Evolutionary conservation across 305 asterid species (phyloP).

Genomic region (Fraxinus baroniana): DNA sequence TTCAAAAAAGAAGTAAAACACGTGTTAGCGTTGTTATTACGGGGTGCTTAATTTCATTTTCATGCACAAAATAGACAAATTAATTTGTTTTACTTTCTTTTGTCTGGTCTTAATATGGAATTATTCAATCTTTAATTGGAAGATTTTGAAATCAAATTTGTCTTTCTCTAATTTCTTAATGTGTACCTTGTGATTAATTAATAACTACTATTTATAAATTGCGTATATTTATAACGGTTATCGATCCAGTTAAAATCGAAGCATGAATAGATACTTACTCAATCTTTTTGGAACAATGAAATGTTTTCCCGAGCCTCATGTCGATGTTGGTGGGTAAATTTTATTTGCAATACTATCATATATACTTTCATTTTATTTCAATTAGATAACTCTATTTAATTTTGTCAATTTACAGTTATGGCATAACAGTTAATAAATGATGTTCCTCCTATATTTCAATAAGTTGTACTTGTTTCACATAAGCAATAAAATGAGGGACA

Average conservation of each 20-base stretch:
- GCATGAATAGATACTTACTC: neutral
- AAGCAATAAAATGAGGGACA: too few relatives aligned
- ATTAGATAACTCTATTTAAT: neutral
- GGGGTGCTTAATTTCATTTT: neutral
- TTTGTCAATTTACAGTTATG: too few relatives aligned
- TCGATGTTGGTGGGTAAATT: neutral
- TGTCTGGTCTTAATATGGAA: neutral
- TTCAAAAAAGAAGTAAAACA: neutral
- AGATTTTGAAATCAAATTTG: neutral
- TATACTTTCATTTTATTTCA: neutral
- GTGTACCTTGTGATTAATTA: neutral
- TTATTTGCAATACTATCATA: neutral
- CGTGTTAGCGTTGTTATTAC: neutral
- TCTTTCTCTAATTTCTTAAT: neutral
- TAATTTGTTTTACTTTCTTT: neutral
- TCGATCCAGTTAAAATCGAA: neutral
- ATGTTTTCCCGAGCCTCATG: neutral
- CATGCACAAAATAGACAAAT: neutral
- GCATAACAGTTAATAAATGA: too few relatives aligned
- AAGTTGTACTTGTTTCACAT: too few relatives aligned
- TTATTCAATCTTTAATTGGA: neutral
- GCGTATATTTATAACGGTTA: neutral
- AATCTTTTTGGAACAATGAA: neutral
- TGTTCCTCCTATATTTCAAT: too few relatives aligned
- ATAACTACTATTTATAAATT: neutral